A percentile compares a stretch with the other conserved stretches of the same genome.
These are phyloP conservation scores for Penicillium longicatenatum DNA, from an alignment of 495 filamentous ascomycete genomes.

Conservation along the genomic window DNA sequence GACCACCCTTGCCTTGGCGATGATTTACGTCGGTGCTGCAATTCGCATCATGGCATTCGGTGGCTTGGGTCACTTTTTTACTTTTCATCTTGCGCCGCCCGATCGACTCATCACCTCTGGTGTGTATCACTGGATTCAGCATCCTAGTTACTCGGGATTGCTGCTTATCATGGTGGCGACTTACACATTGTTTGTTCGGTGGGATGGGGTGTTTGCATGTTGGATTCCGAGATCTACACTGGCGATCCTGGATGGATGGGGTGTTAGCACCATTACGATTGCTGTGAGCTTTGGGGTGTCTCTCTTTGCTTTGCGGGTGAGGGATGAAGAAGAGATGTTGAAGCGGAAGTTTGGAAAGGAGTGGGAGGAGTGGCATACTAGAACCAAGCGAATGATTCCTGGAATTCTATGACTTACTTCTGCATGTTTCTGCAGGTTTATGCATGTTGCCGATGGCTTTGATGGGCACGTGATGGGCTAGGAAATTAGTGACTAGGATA, in stretches of 20 bases:
- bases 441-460: too few relatives aligned
- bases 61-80: constrained; percentile 47
- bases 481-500: too few relatives aligned
- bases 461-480: too few relatives aligned
- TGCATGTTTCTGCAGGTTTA: background rate
- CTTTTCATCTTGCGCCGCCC: constrained; percentile 47
- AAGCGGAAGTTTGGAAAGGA: constrained; percentile 37
- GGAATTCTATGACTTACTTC: constrained; percentile 14
- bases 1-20: constrained; percentile 15
- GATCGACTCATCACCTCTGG: constrained; percentile 44
- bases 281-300: background rate
- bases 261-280: background rate
- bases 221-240: background rate
- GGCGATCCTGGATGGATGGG: background rate
- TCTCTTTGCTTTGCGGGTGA: constrained; percentile 22
- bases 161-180: constrained; percentile 1
- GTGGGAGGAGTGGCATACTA: constrained; percentile 47
- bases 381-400: constrained; percentile 31
- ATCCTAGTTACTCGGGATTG: constrained; percentile 49
- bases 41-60: constrained; percentile 39
- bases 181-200: background rate
- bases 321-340: constrained; percentile 49
- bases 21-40: constrained; percentile 33
- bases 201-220: background rate
- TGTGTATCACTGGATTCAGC: constrained; percentile 48